Base-by-base conservation (phyloP, 306 rosid genomes). In the Prunus mume region DNA sequence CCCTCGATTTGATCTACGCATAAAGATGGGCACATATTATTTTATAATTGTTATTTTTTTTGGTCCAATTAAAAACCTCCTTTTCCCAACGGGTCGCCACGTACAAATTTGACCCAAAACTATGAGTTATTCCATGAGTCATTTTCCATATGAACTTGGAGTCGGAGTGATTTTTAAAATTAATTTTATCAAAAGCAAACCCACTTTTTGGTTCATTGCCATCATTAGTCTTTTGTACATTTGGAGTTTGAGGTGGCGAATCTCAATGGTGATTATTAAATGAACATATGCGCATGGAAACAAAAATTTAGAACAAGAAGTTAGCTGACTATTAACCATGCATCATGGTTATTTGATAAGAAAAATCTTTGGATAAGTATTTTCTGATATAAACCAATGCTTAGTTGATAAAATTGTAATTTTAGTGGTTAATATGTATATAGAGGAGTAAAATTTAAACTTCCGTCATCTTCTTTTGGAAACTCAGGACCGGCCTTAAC, bases 31-130 rank as follows among this genome's bases (percentile, higher is more conserved):
- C 8, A 6, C 41, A 34, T 1, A 34, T 34, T 34, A 34, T 34
- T 20, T 20, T 7, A 51, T n/a, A 13, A 52, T 2, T 58, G 18
- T 38, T n/a, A n/a, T 12, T 15, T 22, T 57, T 12, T 15, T 34
- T 55, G 19, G 19, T 51, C 63, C 34, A 54, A n/a, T 71, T 3
- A 71, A n/a, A n/a, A 2, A 19, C 28, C 46, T 15, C 6, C 1
- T n/a, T 24, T 17, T 12, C 58, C 27, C 3, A 10, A 24, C 77
- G 77, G 24, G 68, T 78, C 77, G 73, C 82, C 82, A 54, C 82
- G 73, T 24, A 64, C 72, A 60, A 60, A 60, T 41, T 72, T 72
- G 68, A 62, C 28, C 72, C 65, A 20, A 25, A 38, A 20, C 51
- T 17, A 54, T 60, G 27, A 30, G 70, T 25, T 41, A 17, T 24